phyloP scores from a whole-genome alignment of 345 rosid species.

The Arabis hirsuta region DNA sequence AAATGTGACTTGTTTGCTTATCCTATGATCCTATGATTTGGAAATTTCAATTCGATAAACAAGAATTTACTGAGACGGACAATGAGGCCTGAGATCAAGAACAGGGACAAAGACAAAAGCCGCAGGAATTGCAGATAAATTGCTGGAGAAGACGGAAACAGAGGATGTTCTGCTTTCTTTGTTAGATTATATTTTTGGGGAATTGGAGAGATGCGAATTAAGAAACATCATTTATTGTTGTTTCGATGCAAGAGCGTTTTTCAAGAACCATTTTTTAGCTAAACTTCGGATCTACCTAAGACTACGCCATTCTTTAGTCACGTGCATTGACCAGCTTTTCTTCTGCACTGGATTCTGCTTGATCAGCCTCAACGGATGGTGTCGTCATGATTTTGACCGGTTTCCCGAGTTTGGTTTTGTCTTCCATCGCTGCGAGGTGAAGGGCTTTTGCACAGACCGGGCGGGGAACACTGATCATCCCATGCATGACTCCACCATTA shows the following conservation, averaged over 20 bases:
- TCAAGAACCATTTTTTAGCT: slow-evolving; percentile 28
- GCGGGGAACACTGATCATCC: slow-evolving; percentile 75
- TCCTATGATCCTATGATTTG: too few species aligned
- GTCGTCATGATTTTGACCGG: slow-evolving; percentile 75
- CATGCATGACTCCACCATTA: slow-evolving; percentile 71
- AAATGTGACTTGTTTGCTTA: too few species aligned
- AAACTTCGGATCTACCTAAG: slow-evolving; percentile 13
- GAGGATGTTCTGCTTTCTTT: background rate
- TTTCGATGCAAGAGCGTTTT: slow-evolving; percentile 30
- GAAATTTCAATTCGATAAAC: too few species aligned
- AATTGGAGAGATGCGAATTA: slow-evolving; percentile 16
- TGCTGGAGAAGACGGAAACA: slow-evolving; percentile 12
- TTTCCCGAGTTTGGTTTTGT: slow-evolving; percentile 82
- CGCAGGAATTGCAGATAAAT: slow-evolving; percentile 40
- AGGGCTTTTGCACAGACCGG: slow-evolving; percentile 76
- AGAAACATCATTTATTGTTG: slow-evolving; percentile 19
- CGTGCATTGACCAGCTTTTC: slow-evolving; percentile 36
- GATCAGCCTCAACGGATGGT: slow-evolving; percentile 5
- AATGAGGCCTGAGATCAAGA: slow-evolving; percentile 57
- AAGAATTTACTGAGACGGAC: slow-evolving; percentile 44
- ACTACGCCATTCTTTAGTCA: slow-evolving; percentile 18
- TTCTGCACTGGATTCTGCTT: slow-evolving; percentile 29
- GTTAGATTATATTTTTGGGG: slow-evolving; percentile 3
- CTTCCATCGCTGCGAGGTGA: slow-evolving; percentile 71
- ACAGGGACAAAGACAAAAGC: slow-evolving; percentile 47